phyloP scores from a whole-genome alignment of 108 stramenopile species.

The Chaetoceros tenuissimus region DNA sequence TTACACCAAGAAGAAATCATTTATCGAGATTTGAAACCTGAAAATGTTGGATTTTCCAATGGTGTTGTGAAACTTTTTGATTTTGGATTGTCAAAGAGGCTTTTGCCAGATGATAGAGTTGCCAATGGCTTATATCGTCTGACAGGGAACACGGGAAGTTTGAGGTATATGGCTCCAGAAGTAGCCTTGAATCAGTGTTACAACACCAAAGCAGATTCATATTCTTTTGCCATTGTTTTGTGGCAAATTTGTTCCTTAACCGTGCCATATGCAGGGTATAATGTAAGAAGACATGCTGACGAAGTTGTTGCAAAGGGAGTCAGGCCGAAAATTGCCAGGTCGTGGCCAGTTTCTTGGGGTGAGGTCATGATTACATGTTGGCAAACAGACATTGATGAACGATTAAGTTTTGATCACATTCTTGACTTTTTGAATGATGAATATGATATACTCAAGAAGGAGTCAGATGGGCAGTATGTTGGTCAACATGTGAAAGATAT shows the following conservation, averaged over 20 bases:
- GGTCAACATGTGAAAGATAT: slow-evolving; percentile 51
- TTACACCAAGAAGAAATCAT: slow-evolving; percentile 62
- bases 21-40: slow-evolving; percentile 65
- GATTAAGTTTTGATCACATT: slow-evolving; percentile 70
- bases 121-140: slow-evolving; percentile 49
- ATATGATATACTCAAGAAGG: slow-evolving; percentile 37
- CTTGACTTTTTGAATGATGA: slow-evolving; percentile 41
- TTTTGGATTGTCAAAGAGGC: slow-evolving; percentile 75
- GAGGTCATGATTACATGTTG: slow-evolving; percentile 67
- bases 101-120: slow-evolving; percentile 33
- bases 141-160: slow-evolving; percentile 75
- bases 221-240: slow-evolving; percentile 79
- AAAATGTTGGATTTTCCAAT: slow-evolving; percentile 58
- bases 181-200: slow-evolving; percentile 61
- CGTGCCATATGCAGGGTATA: slow-evolving; percentile 62
- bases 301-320: slow-evolving; percentile 55
- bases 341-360: slow-evolving; percentile 75
- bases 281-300: slow-evolving; percentile 68
- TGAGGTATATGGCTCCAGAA: slow-evolving; percentile 76
- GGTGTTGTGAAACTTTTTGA: slow-evolving; percentile 72
- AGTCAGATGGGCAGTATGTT: slow-evolving; percentile 30
- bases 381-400: slow-evolving; percentile 29
- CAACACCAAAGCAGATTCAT: slow-evolving; percentile 64
- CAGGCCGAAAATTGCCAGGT: slow-evolving; percentile 55
- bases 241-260: slow-evolving; percentile 81